Conservation (phyloP, 2,329 filamentous ascomycete genomes). For the Mycosphaerella arachidis region DNA sequence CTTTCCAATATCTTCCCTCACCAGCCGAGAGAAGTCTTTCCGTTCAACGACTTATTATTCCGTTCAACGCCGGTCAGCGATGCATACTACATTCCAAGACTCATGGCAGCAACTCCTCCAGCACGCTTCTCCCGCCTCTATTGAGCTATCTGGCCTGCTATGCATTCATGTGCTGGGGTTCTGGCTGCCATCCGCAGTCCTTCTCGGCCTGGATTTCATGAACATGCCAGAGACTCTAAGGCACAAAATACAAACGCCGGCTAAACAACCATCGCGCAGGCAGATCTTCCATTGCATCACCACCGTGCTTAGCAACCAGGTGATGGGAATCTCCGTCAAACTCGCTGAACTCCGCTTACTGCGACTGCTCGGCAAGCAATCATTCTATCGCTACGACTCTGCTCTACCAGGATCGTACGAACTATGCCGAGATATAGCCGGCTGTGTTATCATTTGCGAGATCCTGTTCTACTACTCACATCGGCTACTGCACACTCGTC, state of each 20-base stretch:
- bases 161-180: constrained; percentile 2
- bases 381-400: not conserved
- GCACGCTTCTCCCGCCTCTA: not conserved
- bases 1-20: too few species aligned
- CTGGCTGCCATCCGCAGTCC: constrained; percentile 2
- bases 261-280: not conserved
- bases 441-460: constrained; percentile 3
- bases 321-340: not conserved
- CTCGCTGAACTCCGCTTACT: not conserved
- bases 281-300: not conserved
- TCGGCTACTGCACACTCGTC: constrained; percentile 1
- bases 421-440: not conserved
- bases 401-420: not conserved
- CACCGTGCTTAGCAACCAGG: not conserved
- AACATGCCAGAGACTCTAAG: not conserved
- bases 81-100: not conserved
- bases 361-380: not conserved
- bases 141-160: constrained; percentile 1
- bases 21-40: not conserved
- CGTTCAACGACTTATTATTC: not conserved
- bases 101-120: not conserved
- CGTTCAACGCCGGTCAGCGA: not conserved
- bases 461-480: constrained; percentile 7
- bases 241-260: constrained; percentile 1
- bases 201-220: not conserved